Base-by-base conservation (phyloP, 2,329 filamentous ascomycete genomes). In the Calonectria honghensis region DNA sequence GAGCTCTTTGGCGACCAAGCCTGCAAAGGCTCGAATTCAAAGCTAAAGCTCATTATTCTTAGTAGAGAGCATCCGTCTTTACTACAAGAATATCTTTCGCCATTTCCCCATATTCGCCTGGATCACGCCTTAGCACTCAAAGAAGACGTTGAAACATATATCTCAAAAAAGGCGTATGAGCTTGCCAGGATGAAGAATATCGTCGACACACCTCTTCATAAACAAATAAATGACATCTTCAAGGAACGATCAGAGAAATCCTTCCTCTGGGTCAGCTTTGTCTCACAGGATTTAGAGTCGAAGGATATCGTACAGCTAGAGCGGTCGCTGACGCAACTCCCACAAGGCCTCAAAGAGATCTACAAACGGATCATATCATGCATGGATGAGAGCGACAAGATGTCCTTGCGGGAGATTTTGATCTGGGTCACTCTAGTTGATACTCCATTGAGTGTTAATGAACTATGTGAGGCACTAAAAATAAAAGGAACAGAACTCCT, bases 181-280 rank as follows among this genome's bases (percentile, higher is more conserved):
- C 39, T 27, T 39, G 50, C 27, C n/a, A 2, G 10, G 5, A 16
- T 39, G 7, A 39, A 35, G 10, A 11, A 41, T 41, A 41, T 41
- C 7, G 18, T 41, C 39, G 7, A 41, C 39, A 41, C 39, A 41
- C 39, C 52, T 7, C 27, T 52, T 16, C 50, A 24, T 6, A 0
- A 24, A 14, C 13, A 14, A 29, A 52, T 52, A 6, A 31, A 6
- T 16, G 27, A 52, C 6, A 13, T 52, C 0, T 52, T 52, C 27
- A 31, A 16, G 13, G 4, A 52, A 2, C n/a, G 50, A 20, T 51
- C 70, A 9, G 64, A 68, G 13, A 39, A 41, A n/a, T 51, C 64
- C 5, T 72, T 72, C 20, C 52, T 72, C 4, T 72, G 64, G 70
- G 70, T 68, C 18, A 59, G 52, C n/a, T 67, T 72, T 20, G 37